phyloP scores from a whole-genome alignment of 345 rosid species.

The Camelina sativa region DNA sequence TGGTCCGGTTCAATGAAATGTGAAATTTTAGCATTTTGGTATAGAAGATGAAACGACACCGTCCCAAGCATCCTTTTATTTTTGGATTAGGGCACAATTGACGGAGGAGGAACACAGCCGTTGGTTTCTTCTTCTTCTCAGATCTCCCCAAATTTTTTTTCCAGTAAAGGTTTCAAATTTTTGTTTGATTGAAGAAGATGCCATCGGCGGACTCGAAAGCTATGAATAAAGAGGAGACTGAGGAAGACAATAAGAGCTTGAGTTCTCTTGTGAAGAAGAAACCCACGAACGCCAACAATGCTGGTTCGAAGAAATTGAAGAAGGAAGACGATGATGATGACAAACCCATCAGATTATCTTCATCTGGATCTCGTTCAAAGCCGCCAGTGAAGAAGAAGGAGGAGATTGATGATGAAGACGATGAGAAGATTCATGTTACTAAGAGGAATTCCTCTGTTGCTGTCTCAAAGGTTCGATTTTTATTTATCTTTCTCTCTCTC shows the following conservation, averaged over 20 bases:
- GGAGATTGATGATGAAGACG: constrained; percentile 43
- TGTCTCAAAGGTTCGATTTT: constrained; percentile 52
- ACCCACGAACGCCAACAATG: constrained; percentile 44
- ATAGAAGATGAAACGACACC: constrained; percentile 18
- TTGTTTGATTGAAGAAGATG: constrained; percentile 50
- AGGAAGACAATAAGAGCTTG: constrained; percentile 55
- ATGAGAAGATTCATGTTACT: constrained; percentile 47
- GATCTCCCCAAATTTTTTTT: neutral
- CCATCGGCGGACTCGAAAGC: constrained; percentile 61
- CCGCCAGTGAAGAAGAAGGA: neutral
- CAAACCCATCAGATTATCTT: constrained; percentile 37
- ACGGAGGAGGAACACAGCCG: constrained; percentile 11
- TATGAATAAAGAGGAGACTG: constrained; percentile 45
- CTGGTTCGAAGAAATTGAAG: constrained; percentile 53
- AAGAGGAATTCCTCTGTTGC: constrained; percentile 47
- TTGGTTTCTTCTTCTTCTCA: constrained; percentile 17
- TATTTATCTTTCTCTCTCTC: neutral
- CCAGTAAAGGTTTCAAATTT: neutral
- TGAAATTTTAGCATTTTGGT: neutral
- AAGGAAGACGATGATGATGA: constrained; percentile 45
- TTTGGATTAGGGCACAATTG: constrained; percentile 39
- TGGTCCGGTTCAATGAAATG: neutral
- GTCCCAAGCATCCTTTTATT: neutral
- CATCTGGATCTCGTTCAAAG: constrained; percentile 46
- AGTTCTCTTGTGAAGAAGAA: constrained; percentile 60